Conservation (phyloP, 176 grass and related monocot genomes). For the Oryza officinalis region DNA sequence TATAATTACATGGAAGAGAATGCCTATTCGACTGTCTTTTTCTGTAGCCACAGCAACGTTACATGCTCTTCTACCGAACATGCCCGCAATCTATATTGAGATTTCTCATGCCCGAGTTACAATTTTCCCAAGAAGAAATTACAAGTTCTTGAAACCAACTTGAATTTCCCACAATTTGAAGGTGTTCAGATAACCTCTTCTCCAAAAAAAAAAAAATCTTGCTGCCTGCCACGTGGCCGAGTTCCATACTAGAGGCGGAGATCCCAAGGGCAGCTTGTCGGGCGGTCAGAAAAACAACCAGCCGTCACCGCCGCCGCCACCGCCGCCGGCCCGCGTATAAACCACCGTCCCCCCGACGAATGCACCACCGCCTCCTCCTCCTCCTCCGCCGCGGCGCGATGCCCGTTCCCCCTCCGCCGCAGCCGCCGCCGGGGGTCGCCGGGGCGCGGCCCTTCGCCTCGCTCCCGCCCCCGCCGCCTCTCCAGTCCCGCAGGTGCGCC, state of each 20-base stretch:
- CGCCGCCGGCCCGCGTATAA: slow-evolving; percentile 8
- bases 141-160: too few species aligned
- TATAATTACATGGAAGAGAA: too few species aligned
- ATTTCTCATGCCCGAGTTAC: too few species aligned
- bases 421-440: slow-evolving; percentile 14
- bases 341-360: not conserved
- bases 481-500: slow-evolving; percentile 57
- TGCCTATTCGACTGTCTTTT: rapidly evolving
- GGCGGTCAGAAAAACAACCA: not conserved
- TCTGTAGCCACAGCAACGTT: too few species aligned
- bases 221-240: too few species aligned
- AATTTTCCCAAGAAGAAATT: too few species aligned
- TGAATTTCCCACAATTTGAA: too few species aligned
- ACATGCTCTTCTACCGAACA: too few species aligned
- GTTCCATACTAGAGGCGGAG: not conserved
- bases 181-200: too few species aligned
- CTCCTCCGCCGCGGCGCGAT: slow-evolving; percentile 21
- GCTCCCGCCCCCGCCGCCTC: slow-evolving; percentile 40
- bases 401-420: slow-evolving; percentile 13
- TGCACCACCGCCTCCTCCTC: slow-evolving; percentile 25
- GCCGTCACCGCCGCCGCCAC: too few species aligned
- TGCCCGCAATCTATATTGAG: too few species aligned
- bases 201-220: too few species aligned
- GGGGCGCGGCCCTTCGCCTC: slow-evolving; percentile 48
- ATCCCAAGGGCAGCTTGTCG: not conserved